Base-by-base conservation (phyloP, 345 rosid species). In the Barbarea vulgaris region DNA sequence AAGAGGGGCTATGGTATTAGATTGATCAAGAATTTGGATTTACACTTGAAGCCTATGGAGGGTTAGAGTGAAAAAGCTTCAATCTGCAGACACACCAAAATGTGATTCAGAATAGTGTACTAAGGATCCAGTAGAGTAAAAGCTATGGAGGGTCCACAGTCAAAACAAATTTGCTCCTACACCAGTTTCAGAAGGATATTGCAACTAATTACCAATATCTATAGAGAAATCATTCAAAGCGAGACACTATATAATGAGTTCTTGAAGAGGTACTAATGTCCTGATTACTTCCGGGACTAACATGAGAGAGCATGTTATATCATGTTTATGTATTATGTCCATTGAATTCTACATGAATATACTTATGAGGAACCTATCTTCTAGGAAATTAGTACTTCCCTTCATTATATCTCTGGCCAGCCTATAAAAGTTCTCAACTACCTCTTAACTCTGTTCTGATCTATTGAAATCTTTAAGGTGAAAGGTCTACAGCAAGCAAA, bases 11-110 rank as follows among this genome's bases (percentile, higher is more conserved):
- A 55, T 14, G 67, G 42, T 52, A 61, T 52, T 17, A 53, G 65
- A 42, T 27, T 36, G 47, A 31, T 44, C 28, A 76, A 68, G 31
- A 42, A 69, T 76, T 50, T 69, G 30, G 71, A 68, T 68, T 69
- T 31, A 69, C 64, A 3, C 62, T 24, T 52, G 56, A 68, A 75
- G 47, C 48, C 69, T 69, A n/a, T 22, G 41, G 57, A 50, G 4
- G 14, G 36, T 53, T 69, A 75, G 60, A 19, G 7, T 1, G 33
- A 7, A 19, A 30, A 33, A 67, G 27, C 70, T 62, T 52, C 70
- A 44, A 25, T 41, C 62, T 59, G 63, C 62, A 67, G 13, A 27
- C 17, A 36, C 10, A 65, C 21, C 61, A 69, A 69, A 53, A 61
- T 31, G 14, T 42, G 56, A 69, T 42, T 69, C 64, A 61, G 62